Evolutionary conservation across 305 asterid genomes (phyloP), one percentile per base, ranked within the genome.

Genomic region (Ajuga reptans): DNA sequence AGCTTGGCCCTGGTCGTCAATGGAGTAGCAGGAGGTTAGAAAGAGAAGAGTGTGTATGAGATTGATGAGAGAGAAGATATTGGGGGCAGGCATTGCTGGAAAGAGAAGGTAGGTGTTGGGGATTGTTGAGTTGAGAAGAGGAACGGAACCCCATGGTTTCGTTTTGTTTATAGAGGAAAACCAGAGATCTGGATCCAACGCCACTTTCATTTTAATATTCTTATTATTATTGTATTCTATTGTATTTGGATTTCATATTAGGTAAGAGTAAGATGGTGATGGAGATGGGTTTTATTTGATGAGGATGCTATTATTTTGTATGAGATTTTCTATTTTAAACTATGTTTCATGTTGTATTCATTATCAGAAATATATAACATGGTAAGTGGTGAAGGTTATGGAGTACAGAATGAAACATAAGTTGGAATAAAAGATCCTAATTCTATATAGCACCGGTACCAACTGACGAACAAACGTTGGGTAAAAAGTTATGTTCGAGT

Each of bases 111-210:
- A 71, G 80, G 65, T 65, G 67, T 73, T 85, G 65, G 95, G 94
- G 94, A 81, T 86, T 80, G 93, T 83, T 70, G 87, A 79, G 76
- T n/a, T n/a, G n/a, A n/a, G n/a, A n/a, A 79, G 81, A 71, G 78
- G 79, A 84, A 82, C 76, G 78, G 79, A 84, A 82, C 76, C 82
- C 83, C 95, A 86, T 83, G 90, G 83, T 57, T 86, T 87, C 83
- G 90, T 86, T 86, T 87, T 84, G 90, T 86, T 86, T 88, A 88
- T 92, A 92, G 85, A 79, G 62, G 77, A 79, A 80, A 79, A 77
- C 73, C 71, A 83, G 85, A 82, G 98, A 84, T 85, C 91, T 86
- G 75, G 97, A 89, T 88, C 95, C 91, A 78, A 83, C 63, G 74
- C 59, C 82, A 82, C 85, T 79, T 82, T 78, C 55, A 74, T 66